phyloP scores from a whole-genome alignment of 345 rosid genomes.

The Populus ilicifolia region DNA sequence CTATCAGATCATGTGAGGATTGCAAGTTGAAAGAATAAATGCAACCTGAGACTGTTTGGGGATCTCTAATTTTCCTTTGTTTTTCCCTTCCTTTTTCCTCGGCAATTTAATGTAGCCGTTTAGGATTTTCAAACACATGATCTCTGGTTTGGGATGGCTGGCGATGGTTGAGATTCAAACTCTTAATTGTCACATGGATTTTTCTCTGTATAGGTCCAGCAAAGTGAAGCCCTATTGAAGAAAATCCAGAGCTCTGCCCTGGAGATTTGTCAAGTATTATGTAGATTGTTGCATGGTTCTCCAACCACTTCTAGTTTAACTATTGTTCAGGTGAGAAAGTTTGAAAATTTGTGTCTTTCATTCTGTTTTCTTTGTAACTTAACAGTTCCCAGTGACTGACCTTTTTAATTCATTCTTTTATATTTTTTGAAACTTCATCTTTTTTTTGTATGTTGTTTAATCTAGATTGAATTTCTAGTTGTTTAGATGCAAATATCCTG shows the following conservation, averaged over 20 bases:
- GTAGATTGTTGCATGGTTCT: constrained; percentile 44
- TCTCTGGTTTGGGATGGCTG: background rate
- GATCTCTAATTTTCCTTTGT: background rate
- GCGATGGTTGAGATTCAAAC: background rate
- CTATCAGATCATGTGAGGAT: background rate
- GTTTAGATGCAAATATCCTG: constrained; percentile 12
- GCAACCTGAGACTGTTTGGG: background rate
- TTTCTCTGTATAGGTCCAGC: constrained; percentile 50
- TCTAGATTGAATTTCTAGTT: constrained; percentile 3
- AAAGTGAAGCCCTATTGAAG: constrained; percentile 45
- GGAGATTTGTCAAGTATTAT: constrained; percentile 54
- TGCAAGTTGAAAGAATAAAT: background rate
- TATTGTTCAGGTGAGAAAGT: constrained; percentile 52
- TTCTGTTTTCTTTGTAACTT: background rate
- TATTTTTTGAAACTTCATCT: background rate
- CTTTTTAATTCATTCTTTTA: constrained; percentile 4
- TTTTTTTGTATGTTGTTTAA: background rate
- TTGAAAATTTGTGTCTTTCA: background rate
- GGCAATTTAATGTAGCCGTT: background rate
- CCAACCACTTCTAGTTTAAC: constrained; percentile 41
- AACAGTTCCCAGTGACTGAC: background rate
- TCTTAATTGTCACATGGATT: background rate
- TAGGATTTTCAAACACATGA: background rate
- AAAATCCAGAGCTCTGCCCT: constrained; percentile 59
- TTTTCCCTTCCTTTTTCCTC: background rate